Evolutionary conservation across 345 rosid species (phyloP), one percentile per base, ranked within the genome.

Genomic region (Theobroma cacao): DNA sequence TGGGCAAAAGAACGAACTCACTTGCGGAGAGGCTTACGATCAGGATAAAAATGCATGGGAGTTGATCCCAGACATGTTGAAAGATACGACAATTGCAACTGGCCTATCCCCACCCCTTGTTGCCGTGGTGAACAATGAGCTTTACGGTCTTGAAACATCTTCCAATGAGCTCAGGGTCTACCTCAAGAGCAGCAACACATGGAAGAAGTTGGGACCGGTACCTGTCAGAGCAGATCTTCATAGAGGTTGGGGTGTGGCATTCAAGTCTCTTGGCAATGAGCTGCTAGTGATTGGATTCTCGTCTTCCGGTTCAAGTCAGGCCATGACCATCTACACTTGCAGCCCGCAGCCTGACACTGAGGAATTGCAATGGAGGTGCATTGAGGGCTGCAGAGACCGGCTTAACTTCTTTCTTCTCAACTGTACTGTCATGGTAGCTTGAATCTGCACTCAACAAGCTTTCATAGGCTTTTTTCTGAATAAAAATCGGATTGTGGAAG

Each of bases 191-290:
- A 78, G 71, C 87, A 95, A 88, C 67, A 72, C 85, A 38, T 95
- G 98, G 98, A 93, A 85, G 84, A 89, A 82, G 31, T 79, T 93
- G 36, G 98, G 98, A 50, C 77, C 61, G 9, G 98, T 89, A 33
- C 98, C 98, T 0, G 94, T 95, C 48, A 84, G 92, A 72, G 98
- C 98, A 1, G 93, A 87, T 82, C 82, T 86, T 56, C 82, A 79
- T 76, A 80, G 76, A 77, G 98, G 98, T 60, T 93, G 98, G 98
- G 98, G 98, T 0, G 90, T 95, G 9, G 98, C 98, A 6, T 95
- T 95, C 87, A 95, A 91, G 89, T 91, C 98, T 4, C 87, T 95
- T 26, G 98, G 97, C 11, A 81, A 91, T 10, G 90, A 91, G 80
- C 84, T 95, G 75, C 91, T 95, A 6, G 94, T 93, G 75, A 93